Evolutionary conservation across 1,139 yeast genomes (phyloP).

Genomic region (Eremothecium cymbalariae): DNA sequence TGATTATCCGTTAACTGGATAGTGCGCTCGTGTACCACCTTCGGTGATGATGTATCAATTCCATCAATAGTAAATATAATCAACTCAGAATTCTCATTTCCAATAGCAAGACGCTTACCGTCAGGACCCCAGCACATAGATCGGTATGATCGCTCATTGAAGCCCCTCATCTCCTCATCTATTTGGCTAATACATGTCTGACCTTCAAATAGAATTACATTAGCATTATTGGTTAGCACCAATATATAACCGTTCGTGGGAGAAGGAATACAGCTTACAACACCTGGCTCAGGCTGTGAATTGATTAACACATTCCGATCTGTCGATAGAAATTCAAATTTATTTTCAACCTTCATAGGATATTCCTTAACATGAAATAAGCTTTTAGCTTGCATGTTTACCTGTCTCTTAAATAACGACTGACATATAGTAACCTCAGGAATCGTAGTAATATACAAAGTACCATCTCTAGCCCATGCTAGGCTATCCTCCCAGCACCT

Average conservation of each 20-base stretch:
- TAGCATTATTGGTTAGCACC: slow-evolving; percentile 27
- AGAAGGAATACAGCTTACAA: slow-evolving; percentile 19
- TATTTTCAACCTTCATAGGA: slow-evolving; percentile 19
- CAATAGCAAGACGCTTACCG: slow-evolving; percentile 20
- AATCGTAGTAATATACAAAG: slow-evolving; percentile 22
- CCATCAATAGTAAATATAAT: slow-evolving; percentile 13
- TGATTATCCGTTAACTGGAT: slow-evolving; percentile 6
- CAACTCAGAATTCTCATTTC: slow-evolving; percentile 25
- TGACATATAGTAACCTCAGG: slow-evolving; percentile 26
- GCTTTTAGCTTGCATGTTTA: slow-evolving; percentile 17
- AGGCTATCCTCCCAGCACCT: slow-evolving; percentile 24
- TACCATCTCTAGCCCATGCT: slow-evolving; percentile 28
- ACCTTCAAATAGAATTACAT: slow-evolving; percentile 19
- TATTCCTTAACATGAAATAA: slow-evolving; percentile 24
- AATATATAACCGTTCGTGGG: slow-evolving; percentile 19
- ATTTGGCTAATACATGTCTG: slow-evolving; percentile 14
- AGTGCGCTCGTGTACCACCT: slow-evolving; percentile 1
- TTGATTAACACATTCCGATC: slow-evolving; percentile 22
- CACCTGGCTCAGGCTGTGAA: slow-evolving; percentile 25
- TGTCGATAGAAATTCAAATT: slow-evolving; percentile 24
- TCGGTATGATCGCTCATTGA: slow-evolving; percentile 23
- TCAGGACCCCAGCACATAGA: slow-evolving; percentile 26
- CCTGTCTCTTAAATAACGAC: slow-evolving; percentile 21
- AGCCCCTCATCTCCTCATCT: slow-evolving; percentile 15
- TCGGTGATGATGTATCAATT: slow-evolving; percentile 1